Evolutionary conservation across 2,329 filamentous ascomycete species (phyloP).

Genomic region (Camillea tinctor): DNA sequence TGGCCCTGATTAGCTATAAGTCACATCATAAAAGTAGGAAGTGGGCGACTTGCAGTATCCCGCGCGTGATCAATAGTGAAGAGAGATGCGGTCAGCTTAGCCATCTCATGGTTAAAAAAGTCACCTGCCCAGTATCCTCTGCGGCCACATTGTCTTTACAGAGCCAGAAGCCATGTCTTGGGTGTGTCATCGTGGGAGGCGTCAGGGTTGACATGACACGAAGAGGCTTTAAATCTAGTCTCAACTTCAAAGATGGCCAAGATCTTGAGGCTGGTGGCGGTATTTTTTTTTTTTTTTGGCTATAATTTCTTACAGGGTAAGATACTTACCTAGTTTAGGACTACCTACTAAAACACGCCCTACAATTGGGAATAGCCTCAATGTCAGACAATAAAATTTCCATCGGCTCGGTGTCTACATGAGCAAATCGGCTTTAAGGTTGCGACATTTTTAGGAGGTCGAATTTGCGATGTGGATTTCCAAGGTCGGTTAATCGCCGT

Average conservation of each 20-base stretch:
- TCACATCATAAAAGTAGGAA: background rate
- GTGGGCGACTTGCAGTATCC: background rate
- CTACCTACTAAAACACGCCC: too few relatives aligned
- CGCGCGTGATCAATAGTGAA: background rate
- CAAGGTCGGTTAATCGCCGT: background rate
- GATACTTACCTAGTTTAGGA: background rate
- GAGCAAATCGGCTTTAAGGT: too few relatives aligned
- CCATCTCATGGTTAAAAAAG: background rate
- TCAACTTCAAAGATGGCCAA: background rate
- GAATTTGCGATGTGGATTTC: background rate
- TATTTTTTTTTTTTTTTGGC: too few relatives aligned
- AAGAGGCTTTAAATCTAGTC: background rate
- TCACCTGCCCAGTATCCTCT: background rate
- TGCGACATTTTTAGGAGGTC: too few relatives aligned
- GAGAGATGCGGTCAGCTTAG: background rate
- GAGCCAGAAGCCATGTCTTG: background rate
- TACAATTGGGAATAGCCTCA: too few relatives aligned
- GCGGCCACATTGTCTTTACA: background rate
- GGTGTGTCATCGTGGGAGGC: background rate
- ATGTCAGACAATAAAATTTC: too few relatives aligned
- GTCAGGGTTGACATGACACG: background rate
- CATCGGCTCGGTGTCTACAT: too few relatives aligned
- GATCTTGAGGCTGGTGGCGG: background rate
- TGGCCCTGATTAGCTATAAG: background rate
- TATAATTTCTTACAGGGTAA: background rate